phyloP scores from a whole-genome alignment of 1,139 yeast species.

The Yamadazyma atlantica region DNA sequence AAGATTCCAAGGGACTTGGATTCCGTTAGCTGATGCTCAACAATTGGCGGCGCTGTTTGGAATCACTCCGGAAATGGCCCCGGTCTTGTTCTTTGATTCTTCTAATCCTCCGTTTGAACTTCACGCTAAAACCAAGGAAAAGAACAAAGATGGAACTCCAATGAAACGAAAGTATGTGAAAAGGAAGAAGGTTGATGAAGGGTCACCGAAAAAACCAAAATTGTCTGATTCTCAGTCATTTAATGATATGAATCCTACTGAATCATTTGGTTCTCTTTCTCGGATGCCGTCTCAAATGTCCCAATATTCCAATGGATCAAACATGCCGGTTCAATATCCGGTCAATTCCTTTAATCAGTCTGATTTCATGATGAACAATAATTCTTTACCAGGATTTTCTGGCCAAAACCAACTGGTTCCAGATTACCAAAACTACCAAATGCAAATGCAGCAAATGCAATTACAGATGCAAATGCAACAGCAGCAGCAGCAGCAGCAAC shows the following conservation, averaged over 20 bases:
- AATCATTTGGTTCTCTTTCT: conserved; percentile 15
- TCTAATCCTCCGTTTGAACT: conserved; percentile 49
- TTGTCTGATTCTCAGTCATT: conserved; percentile 16
- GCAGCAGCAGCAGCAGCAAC: conserved; percentile 11
- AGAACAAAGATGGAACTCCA: conserved; percentile 43
- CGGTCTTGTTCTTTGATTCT: conserved; percentile 50
- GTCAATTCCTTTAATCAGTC: conserved; percentile 22
- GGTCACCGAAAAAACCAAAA: conserved; percentile 39
- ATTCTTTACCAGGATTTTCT: neutral
- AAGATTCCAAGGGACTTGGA: conserved; percentile 97
- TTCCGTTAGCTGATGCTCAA: conserved; percentile 67
- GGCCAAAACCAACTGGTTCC: conserved; percentile 4
- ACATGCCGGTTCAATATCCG: conserved; percentile 12
- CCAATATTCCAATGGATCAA: conserved; percentile 10
- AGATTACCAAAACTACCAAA: conserved; percentile 32
- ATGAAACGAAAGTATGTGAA: conserved; percentile 45
- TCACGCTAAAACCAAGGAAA: conserved; percentile 46
- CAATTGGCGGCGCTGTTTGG: conserved; percentile 54
- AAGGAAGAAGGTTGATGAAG: conserved; percentile 37
- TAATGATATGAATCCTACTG: conserved; percentile 11
- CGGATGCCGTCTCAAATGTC: conserved; percentile 17
- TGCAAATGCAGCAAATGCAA: conserved; percentile 27
- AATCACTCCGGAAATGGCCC: conserved; percentile 54
- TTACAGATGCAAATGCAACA: conserved; percentile 22
- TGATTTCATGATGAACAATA: conserved; percentile 20